phyloP scores from a whole-genome alignment of 2,329 filamentous ascomycete species.

The Diaporthe nobilis region DNA sequence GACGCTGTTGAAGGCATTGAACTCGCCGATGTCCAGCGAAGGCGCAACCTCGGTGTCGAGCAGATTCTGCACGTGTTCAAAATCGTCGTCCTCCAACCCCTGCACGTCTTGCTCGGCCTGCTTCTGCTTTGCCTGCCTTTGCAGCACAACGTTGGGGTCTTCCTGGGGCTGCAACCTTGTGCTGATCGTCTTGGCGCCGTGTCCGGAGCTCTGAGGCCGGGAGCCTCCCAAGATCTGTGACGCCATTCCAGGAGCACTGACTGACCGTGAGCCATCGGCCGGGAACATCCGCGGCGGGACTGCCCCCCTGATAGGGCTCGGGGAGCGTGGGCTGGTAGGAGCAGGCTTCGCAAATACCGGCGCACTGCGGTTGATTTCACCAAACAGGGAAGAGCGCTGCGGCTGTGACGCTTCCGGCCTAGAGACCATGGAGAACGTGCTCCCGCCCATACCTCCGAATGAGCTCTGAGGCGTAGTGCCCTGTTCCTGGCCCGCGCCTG shows the following conservation, averaged over 20 bases:
- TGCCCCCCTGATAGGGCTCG: slow-evolving; percentile 76
- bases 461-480: slow-evolving; percentile 72
- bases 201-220: slow-evolving; percentile 46
- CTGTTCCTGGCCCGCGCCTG: slow-evolving; percentile 60
- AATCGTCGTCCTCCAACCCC: slow-evolving; percentile 76
- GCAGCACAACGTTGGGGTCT: slow-evolving; percentile 64
- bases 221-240: slow-evolving; percentile 64
- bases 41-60: slow-evolving; percentile 72
- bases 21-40: slow-evolving; percentile 75
- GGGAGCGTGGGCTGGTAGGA: slow-evolving; percentile 76
- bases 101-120: slow-evolving; percentile 71
- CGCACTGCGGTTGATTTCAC: slow-evolving; percentile 64
- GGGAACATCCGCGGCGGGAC: slow-evolving; percentile 65
- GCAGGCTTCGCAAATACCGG: slow-evolving; percentile 69
- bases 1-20: slow-evolving; percentile 73
- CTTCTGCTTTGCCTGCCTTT: slow-evolving; percentile 66
- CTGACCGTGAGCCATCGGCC: slow-evolving; percentile 67
- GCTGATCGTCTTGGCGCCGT: slow-evolving; percentile 57
- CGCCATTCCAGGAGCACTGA: slow-evolving; percentile 72
- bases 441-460: slow-evolving; percentile 64
- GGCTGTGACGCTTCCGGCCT: slow-evolving; percentile 60
- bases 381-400: slow-evolving; percentile 63
- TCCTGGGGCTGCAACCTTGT: slow-evolving; percentile 56
- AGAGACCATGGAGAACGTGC: slow-evolving; percentile 62
- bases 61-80: slow-evolving; percentile 79